Evolutionary conservation across 2,329 filamentous ascomycete species (phyloP), one percentile per base, ranked within the genome.

Genomic region (Trichophyton mentagrophytes): DNA sequence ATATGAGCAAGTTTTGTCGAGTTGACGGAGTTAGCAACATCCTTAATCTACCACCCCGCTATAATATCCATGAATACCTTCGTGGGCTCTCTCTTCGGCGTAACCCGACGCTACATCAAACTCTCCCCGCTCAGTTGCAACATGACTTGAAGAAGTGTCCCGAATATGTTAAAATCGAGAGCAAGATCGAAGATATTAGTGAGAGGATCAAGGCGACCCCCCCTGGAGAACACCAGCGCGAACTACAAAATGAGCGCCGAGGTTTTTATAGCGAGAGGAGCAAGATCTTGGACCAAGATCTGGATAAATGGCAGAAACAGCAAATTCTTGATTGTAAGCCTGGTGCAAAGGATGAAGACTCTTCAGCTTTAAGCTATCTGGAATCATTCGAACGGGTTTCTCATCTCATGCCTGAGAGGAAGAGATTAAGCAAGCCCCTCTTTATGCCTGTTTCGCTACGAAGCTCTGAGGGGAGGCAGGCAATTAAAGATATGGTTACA

Each of bases 381-480:
- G 61, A 11, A 17, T 58, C 42, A 44, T 61, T 63, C 53, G 47
- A 59, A 30, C 17, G 55, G 7, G 27, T 61, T 53, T 56, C 60
- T 17, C 33, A 55, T 59, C 60, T 61, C 2, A 61, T 61, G 22
- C 60, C 60, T 13, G 46, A 61, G 51, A 44, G 27, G 46, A 61
- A 55, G 40, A 61, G 60, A 27, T 53, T 59, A 15, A 59, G 55
- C 53, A n/a, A 30, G 25, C 25, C 59, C n/a, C 51, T 61, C 25
- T 27, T 47, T 36, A 55, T 61, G 15, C 47, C 47, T 51, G 42
- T 61, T 55, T 30, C 40, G 38, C 40, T 61, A 44, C 60, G 53
- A 46, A 61, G 53, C 60, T 17, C 36, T 47, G 38, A 61, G 42
- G 51, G 60, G 46, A 46, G 60, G 46, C 51, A 58, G 38, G 38